These are phyloP conservation scores for Cryphonectria naterciae DNA, from an alignment of 2,329 filamentous ascomycete genomes.

Conservation along the genomic window DNA sequence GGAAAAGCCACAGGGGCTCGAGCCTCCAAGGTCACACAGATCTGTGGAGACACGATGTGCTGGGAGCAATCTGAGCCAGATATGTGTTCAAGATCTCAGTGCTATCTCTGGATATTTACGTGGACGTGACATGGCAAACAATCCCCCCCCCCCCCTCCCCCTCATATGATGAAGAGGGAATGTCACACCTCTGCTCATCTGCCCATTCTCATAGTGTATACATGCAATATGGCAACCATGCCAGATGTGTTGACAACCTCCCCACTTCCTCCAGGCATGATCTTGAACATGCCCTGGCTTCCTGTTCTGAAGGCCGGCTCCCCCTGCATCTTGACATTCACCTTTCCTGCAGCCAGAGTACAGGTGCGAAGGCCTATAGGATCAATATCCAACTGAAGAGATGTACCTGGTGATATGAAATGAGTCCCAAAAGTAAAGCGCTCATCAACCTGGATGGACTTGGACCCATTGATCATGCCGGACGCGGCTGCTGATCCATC, in stretches of 20 bases:
- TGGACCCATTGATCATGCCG: neutral
- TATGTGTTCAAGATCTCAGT: neutral
- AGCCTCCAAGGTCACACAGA: neutral
- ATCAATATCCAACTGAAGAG: conserved; percentile 3
- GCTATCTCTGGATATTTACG: neutral
- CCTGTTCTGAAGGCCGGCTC: conserved; percentile 13
- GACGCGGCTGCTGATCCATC: neutral
- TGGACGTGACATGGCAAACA: neutral
- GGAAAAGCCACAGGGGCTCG: neutral
- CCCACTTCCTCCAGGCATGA: neutral
- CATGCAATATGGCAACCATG: conserved; percentile 8
- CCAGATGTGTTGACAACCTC: conserved; percentile 4
- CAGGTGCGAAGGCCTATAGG: conserved; percentile 4
- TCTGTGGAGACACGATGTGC: neutral
- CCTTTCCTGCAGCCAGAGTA: conserved; percentile 11
- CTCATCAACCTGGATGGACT: neutral
- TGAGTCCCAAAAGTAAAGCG: conserved; percentile 7
- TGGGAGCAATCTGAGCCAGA: neutral
- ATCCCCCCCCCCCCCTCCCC: no score
- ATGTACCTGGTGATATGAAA: neutral
- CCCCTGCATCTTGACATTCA: conserved; percentile 2
- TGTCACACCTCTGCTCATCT: neutral
- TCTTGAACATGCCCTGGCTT: conserved; percentile 7
- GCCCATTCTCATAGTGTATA: conserved; percentile 6
- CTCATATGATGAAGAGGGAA: neutral